Conservation (phyloP, 805 yeast genomes). For the Kluyveromyces wickerhamii region DNA sequence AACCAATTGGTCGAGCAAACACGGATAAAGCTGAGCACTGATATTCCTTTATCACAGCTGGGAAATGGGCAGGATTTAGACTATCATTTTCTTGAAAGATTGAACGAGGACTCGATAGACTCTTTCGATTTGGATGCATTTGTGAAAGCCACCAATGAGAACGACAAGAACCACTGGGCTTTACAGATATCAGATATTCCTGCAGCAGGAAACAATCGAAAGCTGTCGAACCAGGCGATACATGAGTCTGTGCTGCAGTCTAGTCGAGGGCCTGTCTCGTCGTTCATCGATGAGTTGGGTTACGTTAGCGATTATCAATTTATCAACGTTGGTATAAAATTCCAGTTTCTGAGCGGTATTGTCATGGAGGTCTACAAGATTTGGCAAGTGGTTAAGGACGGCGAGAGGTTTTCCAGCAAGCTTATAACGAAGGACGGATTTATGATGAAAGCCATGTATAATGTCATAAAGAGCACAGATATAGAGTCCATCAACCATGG, state of each 20-base stretch:
- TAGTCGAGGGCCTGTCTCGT: conserved; percentile 23
- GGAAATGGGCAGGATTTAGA: conserved; percentile 9
- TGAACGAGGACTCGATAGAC: conserved; percentile 6
- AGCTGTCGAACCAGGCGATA: conserved; percentile 58
- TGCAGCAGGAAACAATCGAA: conserved; percentile 55
- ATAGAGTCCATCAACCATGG: conserved; percentile 62
- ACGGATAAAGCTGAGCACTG: conserved; percentile 22
- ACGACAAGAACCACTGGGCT: conserved; percentile 39
- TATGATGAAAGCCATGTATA: conserved; percentile 58
- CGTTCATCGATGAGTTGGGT: conserved; percentile 55
- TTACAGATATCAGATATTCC: conserved; percentile 66
- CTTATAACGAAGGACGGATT: conserved; percentile 49
- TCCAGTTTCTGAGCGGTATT: conserved; percentile 23
- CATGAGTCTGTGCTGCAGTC: conserved; percentile 40
- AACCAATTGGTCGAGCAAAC: conserved; percentile 27
- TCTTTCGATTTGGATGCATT: conserved; percentile 6
- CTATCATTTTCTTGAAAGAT: conserved; percentile 13
- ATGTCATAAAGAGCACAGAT: conserved; percentile 66
- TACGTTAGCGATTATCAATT: conserved; percentile 46
- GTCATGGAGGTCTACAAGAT: conserved; percentile 23
- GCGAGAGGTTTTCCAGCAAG: conserved; percentile 27
- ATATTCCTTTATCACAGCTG: conserved; percentile 16
- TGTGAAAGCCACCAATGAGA: neutral
- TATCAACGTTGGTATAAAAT: conserved; percentile 23
- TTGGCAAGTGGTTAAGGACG: conserved; percentile 23